Evolutionary conservation across 116 monocot species (phyloP).

Genomic region (Papilionanthe hybrid): DNA sequence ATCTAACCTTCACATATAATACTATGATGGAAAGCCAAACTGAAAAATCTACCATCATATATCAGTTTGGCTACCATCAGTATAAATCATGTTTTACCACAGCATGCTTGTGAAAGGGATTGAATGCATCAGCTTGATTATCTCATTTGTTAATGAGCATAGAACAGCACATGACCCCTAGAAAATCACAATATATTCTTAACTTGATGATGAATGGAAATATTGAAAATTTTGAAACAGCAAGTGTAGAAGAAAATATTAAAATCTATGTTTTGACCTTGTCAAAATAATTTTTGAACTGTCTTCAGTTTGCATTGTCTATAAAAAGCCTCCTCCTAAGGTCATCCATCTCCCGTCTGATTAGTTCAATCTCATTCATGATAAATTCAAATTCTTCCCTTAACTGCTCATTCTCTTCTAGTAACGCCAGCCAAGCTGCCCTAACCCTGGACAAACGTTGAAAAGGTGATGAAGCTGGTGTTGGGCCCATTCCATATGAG

Average conservation of each 20-base stretch:
- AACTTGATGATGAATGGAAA: not conserved
- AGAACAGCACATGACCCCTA: not conserved
- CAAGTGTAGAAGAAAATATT: not conserved
- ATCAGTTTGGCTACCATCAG: not conserved
- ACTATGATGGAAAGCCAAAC: not conserved
- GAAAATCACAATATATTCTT: not conserved
- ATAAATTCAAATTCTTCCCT: conserved; percentile 8
- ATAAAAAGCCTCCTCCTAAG: not conserved
- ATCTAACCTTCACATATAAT: not conserved
- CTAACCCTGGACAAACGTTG: not conserved
- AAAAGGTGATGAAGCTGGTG: not conserved
- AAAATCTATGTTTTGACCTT: not conserved
- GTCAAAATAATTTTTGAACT: not conserved
- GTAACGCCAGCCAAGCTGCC: conserved; percentile 5
- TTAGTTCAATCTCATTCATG: conserved; percentile 1
- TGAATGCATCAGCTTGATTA: not conserved
- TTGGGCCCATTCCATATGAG: conserved; percentile 10
- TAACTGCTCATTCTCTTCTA: not conserved
- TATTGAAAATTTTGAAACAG: not conserved
- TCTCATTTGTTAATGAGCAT: not conserved
- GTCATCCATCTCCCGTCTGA: conserved; percentile 5
- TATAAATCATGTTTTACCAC: not conserved
- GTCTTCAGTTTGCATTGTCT: conserved; percentile 6
- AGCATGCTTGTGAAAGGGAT: not conserved
- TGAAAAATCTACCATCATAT: not conserved